Percentiles rank a stretch among this genome's conserved stretches.
Evolutionary conservation across 1,284 basidiomycete species (phyloP).

Genomic region (Ustilago nuda): DNA sequence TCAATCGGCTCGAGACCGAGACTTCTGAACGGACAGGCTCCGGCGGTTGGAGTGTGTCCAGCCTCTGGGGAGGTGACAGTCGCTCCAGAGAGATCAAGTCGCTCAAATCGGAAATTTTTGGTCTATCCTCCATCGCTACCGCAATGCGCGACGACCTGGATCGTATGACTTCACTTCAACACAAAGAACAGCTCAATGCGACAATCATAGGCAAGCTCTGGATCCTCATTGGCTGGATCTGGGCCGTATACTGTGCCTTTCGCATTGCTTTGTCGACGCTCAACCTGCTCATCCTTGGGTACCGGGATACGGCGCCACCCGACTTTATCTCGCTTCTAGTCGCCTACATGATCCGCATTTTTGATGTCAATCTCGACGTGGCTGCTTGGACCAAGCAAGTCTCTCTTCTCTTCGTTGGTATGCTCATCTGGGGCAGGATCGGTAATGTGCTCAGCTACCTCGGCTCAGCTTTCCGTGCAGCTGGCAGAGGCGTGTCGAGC

Average conservation of each 20-base stretch:
- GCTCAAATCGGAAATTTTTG: conserved; percentile 69
- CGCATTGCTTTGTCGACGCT: conserved; percentile 44
- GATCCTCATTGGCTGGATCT: conserved; percentile 66
- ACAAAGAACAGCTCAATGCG: conserved; percentile 63
- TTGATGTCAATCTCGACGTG: conserved; percentile 69
- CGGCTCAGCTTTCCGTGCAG: conserved; percentile 67
- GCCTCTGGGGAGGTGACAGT: conserved; percentile 39
- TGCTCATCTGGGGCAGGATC: conserved; percentile 70
- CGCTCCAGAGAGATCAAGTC: conserved; percentile 59
- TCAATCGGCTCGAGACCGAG: conserved; percentile 46
- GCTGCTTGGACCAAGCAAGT: conserved; percentile 69
- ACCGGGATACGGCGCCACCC: conserved; percentile 63
- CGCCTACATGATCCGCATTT: conserved; percentile 62
- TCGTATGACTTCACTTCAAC: conserved; percentile 63
- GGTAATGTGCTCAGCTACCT: conserved; percentile 69
- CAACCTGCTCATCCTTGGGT: conserved; percentile 50
- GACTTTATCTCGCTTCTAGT: conserved; percentile 67
- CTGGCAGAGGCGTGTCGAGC: conserved; percentile 69
- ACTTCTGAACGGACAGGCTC: conserved; percentile 4
- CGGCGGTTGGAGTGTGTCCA: conserved; percentile 28
- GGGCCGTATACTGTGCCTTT: conserved; percentile 70
- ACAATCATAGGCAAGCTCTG: conserved; percentile 67
- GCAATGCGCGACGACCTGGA: conserved; percentile 70
- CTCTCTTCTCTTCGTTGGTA: conserved; percentile 69
- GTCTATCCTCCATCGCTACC: conserved; percentile 68